phyloP scores from a whole-genome alignment of 495 filamentous ascomycete genomes.

The Podospora appendiculata region DNA sequence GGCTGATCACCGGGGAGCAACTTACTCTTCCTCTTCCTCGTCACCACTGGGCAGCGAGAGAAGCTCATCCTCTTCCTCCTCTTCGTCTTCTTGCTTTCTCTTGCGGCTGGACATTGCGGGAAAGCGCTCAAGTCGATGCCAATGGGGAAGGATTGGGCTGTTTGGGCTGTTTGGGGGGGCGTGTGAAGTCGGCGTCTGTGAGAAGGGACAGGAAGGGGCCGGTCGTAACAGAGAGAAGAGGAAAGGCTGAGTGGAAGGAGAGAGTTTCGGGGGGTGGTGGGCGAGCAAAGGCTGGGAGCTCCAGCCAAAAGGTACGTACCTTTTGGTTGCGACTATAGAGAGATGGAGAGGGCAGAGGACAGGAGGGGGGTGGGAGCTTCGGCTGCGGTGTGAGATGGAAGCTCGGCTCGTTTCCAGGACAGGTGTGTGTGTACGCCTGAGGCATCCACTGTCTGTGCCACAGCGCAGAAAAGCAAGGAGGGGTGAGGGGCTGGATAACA shows the following conservation, averaged over 20 bases:
- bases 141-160: constrained; percentile 17
- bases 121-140: constrained; percentile 8
- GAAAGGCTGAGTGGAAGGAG: constrained; percentile 14
- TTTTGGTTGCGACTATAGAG: not conserved
- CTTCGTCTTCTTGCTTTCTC: constrained; percentile 27
- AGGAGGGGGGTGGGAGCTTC: not conserved
- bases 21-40: constrained; percentile 49
- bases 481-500: no score
- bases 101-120: constrained; percentile 36
- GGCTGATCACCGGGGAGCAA: constrained; percentile 7
- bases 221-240: constrained; percentile 15
- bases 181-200: constrained; percentile 12
- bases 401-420: not conserved
- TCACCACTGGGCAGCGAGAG: constrained; percentile 43
- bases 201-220: constrained; percentile 11
- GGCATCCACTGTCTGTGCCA: no score
- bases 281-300: constrained; percentile 26
- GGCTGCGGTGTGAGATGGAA: not conserved
- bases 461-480: no score
- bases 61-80: constrained; percentile 45
- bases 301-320: constrained; percentile 22
- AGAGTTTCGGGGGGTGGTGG: constrained; percentile 9
- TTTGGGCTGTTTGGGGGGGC: constrained; percentile 5
- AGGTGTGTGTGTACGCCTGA: no score
- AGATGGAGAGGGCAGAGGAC: not conserved